A percentile compares a stretch with the other conserved stretches of the same genome.
Evolutionary conservation across 495 filamentous ascomycete genomes (phyloP).

Genomic region (Coniosporium apollinis): DNA sequence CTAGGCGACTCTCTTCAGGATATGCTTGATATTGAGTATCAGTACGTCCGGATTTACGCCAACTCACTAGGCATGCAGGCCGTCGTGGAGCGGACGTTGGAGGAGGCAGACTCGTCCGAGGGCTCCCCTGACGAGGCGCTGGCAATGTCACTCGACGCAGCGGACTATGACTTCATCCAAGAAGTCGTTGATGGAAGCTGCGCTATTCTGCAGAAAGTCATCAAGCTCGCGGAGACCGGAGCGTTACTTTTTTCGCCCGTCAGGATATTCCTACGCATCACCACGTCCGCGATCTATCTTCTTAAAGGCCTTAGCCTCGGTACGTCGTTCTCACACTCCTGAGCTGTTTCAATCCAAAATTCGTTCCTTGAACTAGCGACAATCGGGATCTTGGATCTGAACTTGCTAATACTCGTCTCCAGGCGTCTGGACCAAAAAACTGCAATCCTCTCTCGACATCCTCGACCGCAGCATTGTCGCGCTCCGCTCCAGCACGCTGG

Average conservation of each 20-base stretch:
- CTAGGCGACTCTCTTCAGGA: too few species aligned
- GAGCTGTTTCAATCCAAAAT: too few species aligned
- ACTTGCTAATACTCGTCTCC: too few species aligned
- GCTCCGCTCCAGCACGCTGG: conserved; percentile 31
- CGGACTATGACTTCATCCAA: conserved; percentile 37
- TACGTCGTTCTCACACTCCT: too few species aligned
- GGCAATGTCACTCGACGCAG: conserved; percentile 17
- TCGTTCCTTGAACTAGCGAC: too few species aligned
- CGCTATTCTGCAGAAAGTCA: conserved; percentile 32
- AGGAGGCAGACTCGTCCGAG: conserved; percentile 9
- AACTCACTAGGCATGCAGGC: conserved; percentile 41
- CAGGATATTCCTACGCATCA: conserved; percentile 34
- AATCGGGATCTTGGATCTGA: too few species aligned
- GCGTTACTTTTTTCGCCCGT: conserved; percentile 32
- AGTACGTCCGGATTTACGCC: conserved; percentile 37
- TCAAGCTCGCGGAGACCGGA: conserved; percentile 16
- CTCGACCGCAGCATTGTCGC: conserved; percentile 32
- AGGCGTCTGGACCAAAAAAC: conserved; percentile 29
- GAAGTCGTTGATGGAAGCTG: conserved; percentile 39
- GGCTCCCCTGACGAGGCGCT: conserved; percentile 9
- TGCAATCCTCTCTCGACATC: conserved; percentile 32
- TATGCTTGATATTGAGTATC: conserved; percentile 39
- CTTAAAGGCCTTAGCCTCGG: conserved; percentile 38
- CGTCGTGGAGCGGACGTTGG: conserved; percentile 28
- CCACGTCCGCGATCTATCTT: conserved; percentile 35